phyloP scores from a whole-genome alignment of 352 stramenopile species.

The Thalassiosira mediterranea region DNA sequence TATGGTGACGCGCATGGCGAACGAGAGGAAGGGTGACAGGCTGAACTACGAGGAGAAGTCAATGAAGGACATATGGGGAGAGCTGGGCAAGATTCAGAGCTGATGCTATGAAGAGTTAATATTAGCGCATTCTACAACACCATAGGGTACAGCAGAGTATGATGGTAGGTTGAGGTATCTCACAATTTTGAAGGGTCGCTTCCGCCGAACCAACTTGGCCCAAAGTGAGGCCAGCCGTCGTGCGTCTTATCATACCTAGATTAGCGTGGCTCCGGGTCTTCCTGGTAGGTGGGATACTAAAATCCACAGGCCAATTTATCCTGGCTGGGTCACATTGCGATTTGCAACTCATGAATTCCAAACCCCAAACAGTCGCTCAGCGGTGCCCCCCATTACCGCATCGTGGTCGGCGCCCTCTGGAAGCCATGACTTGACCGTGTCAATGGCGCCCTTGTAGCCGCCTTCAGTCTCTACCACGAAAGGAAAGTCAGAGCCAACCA shows the following conservation, averaged over 20 bases:
- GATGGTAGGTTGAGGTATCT: too few relatives aligned
- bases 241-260: too few relatives aligned
- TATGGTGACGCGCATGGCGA: slow-evolving; percentile 52
- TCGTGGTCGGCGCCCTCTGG: slow-evolving; percentile 39
- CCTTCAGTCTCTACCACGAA: slow-evolving; percentile 73
- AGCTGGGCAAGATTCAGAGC: slow-evolving; percentile 59
- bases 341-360: slow-evolving; percentile 46
- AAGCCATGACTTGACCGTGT: slow-evolving; percentile 75
- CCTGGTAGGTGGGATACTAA: too few relatives aligned
- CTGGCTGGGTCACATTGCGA: too few relatives aligned
- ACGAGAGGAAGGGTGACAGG: slow-evolving; percentile 48
- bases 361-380: slow-evolving; percentile 66
- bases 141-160: too few relatives aligned
- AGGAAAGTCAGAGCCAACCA: slow-evolving; percentile 83
- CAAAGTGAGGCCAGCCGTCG: too few relatives aligned
- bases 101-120: too few relatives aligned
- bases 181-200: too few relatives aligned
- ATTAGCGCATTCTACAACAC: too few relatives aligned
- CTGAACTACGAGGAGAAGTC: slow-evolving; percentile 53
- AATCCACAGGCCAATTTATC: too few relatives aligned
- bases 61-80: slow-evolving; percentile 71
- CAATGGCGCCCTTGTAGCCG: slow-evolving; percentile 65
- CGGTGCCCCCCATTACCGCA: slow-evolving; percentile 73
- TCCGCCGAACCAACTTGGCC: too few relatives aligned
- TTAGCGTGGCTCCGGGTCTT: too few relatives aligned